phyloP scores from a whole-genome alignment of 495 filamentous ascomycete genomes.

The Aspergillus nidulans region DNA sequence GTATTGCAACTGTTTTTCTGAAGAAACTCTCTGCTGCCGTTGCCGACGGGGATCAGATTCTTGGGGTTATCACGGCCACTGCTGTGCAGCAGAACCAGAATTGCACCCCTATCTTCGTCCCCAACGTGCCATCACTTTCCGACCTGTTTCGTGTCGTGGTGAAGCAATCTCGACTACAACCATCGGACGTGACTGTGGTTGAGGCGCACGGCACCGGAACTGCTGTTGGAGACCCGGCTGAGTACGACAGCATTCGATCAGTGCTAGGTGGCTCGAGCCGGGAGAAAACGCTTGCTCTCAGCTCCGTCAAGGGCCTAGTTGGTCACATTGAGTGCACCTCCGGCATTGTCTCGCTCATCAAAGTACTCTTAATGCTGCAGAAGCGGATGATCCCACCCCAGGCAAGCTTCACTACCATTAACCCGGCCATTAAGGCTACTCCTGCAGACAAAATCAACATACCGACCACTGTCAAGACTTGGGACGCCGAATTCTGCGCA shows the following conservation, averaged over 20 bases:
- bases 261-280: constrained; percentile 30
- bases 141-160: constrained; percentile 53
- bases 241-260: constrained; percentile 40
- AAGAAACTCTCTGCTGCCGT: constrained; percentile 62
- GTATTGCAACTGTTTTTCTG: constrained; percentile 58
- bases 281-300: constrained; percentile 16
- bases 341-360: constrained; percentile 42
- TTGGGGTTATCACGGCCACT: constrained; percentile 57
- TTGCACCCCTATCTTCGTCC: constrained; percentile 65
- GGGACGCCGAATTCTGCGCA: constrained; percentile 27
- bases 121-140: constrained; percentile 58
- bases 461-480: constrained; percentile 22
- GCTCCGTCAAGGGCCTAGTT: constrained; percentile 47
- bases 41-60: constrained; percentile 56
- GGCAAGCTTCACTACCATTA: constrained; percentile 37
- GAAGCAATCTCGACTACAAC: constrained; percentile 51
- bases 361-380: constrained; percentile 48
- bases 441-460: constrained; percentile 39
- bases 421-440: constrained; percentile 27
- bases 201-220: constrained; percentile 80
- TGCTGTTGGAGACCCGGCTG: constrained; percentile 64
- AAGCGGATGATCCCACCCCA: constrained; percentile 37
- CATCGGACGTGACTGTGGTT: constrained; percentile 62
- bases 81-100: constrained; percentile 65
- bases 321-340: constrained; percentile 50